Percentiles rank a stretch among this genome's conserved stretches.
Conservation (phyloP, 176 grass and related monocot species). For the Phyllostachys edulis region DNA sequence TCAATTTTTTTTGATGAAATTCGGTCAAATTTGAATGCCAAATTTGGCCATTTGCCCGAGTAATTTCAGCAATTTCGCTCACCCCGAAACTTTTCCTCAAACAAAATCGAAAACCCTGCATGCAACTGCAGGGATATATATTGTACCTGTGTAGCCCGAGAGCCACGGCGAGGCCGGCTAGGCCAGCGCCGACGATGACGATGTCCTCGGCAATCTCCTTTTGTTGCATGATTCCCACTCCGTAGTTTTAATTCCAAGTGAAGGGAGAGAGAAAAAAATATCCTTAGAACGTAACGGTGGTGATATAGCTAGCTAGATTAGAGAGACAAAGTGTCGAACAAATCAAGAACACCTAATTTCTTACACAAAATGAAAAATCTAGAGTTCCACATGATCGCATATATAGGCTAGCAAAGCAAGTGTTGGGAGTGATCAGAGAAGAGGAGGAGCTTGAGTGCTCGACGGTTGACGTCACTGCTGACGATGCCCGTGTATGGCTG, state of each 20-base stretch:
- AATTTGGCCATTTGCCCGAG: too few relatives aligned
- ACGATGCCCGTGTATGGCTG: background rate
- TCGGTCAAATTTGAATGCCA: too few relatives aligned
- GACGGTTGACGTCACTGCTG: slow-evolving; percentile 21
- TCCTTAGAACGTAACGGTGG: background rate
- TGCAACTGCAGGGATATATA: background rate
- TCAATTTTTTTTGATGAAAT: too few relatives aligned
- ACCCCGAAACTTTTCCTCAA: too few relatives aligned
- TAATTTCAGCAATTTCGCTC: too few relatives aligned
- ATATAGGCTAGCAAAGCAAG: too few relatives aligned
- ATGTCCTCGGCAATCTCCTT: slow-evolving; percentile 38
- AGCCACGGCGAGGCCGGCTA: slow-evolving; percentile 46
- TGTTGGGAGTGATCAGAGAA: background rate
- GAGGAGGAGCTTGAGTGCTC: background rate
- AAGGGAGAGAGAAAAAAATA: background rate
- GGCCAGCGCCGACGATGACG: slow-evolving; percentile 53
- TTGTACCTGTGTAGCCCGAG: slow-evolving; percentile 10
- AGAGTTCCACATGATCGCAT: too few relatives aligned
- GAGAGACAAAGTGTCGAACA: background rate
- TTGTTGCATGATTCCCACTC: background rate
- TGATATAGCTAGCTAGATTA: background rate
- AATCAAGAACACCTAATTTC: background rate
- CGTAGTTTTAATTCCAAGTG: background rate
- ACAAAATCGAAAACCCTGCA: too few relatives aligned
- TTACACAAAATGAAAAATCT: too few relatives aligned